Evolutionary conservation across 164 flowering plant genomes (phyloP).

Genomic region (Liriodendron chinense): DNA sequence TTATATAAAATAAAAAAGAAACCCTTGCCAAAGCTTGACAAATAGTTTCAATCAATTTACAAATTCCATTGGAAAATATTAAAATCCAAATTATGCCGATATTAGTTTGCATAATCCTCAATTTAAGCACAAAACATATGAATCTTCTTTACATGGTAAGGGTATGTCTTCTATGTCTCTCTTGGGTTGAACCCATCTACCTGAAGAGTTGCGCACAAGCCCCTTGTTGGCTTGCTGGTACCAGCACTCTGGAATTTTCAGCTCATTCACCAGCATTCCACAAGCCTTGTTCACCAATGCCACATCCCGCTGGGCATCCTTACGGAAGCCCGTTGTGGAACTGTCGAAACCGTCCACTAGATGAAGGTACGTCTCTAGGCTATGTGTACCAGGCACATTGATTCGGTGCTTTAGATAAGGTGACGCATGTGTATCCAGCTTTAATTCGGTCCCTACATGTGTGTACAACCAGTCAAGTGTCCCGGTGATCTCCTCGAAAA

Average conservation of each 20-base stretch:
- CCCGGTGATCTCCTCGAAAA: slow-evolving; percentile 32
- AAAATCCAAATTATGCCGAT: no score
- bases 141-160: slow-evolving; percentile 19
- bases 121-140: not conserved
- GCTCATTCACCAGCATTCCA: slow-evolving; percentile 36
- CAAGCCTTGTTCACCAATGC: slow-evolving; percentile 50
- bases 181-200: slow-evolving; percentile 59
- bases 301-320: slow-evolving; percentile 36
- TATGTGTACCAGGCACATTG: slow-evolving; percentile 40
- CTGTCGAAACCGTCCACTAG: slow-evolving; percentile 42
- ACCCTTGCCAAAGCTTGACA: no score
- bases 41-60: no score
- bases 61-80: no score
- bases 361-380: slow-evolving; percentile 50
- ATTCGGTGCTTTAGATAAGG: slow-evolving; percentile 41
- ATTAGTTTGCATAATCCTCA: not conserved
- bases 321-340: slow-evolving; percentile 23
- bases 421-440: slow-evolving; percentile 35
- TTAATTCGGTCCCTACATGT: slow-evolving; percentile 57
- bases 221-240: slow-evolving; percentile 54
- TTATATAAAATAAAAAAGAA: no score
- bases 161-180: slow-evolving; percentile 60
- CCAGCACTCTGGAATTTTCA: slow-evolving; percentile 46
- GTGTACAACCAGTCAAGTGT: slow-evolving; percentile 42
- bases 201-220: slow-evolving; percentile 39